Percentiles rank a stretch among this genome's conserved stretches.
Conservation (phyloP, 352 stramenopile genomes). For the Phytophthora podocarpi region DNA sequence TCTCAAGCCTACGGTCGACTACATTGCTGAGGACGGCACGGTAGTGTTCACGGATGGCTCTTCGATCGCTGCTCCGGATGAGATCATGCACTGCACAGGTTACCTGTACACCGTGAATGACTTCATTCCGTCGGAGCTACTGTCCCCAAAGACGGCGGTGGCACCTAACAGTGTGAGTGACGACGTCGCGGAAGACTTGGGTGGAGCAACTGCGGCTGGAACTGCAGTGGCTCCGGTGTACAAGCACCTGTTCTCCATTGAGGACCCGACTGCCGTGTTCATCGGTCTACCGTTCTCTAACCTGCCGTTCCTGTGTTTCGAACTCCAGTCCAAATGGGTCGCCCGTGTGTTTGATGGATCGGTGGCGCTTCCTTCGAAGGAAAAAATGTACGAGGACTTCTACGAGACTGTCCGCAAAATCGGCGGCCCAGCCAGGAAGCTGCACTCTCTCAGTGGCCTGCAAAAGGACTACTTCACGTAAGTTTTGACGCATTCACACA, state of each 20-base stretch:
- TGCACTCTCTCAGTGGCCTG: conserved; percentile 54
- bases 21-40: conserved; percentile 42
- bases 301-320: conserved; percentile 73
- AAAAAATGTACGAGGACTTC: conserved; percentile 66
- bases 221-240: conserved; percentile 65
- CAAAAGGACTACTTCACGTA: conserved; percentile 54
- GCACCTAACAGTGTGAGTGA: conserved; percentile 16
- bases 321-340: conserved; percentile 70
- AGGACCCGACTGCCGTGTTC: conserved; percentile 68
- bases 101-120: conserved; percentile 68
- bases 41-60: conserved; percentile 61
- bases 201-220: conserved; percentile 20
- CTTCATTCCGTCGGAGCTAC: conserved; percentile 42
- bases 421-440: conserved; percentile 48
- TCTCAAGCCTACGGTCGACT: conserved; percentile 54
- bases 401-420: conserved; percentile 41
- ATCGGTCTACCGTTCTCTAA: conserved; percentile 72
- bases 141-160: conserved; percentile 39
- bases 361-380: conserved; percentile 47
- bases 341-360: conserved; percentile 49
- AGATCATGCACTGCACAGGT: conserved; percentile 74
- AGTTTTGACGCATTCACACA: neutral
- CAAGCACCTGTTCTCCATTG: conserved; percentile 70
- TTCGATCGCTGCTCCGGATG: conserved; percentile 46
- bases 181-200: conserved; percentile 30